phyloP scores from a whole-genome alignment of 176 grass and related monocot genomes.

The Typha latifolia region DNA sequence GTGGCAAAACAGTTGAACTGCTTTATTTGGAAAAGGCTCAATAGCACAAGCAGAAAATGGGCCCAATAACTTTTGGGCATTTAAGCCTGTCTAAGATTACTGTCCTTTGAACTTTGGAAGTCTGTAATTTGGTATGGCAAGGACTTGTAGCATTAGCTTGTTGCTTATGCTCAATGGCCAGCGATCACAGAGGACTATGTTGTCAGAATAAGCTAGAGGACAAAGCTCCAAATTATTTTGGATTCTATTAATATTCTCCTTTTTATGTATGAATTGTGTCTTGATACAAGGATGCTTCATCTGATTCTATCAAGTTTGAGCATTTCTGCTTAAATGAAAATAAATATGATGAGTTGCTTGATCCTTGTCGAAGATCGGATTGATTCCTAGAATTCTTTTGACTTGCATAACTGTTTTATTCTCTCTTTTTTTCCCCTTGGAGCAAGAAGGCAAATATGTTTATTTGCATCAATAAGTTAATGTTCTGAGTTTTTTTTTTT shows the following conservation, averaged over 20 bases:
- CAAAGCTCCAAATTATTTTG: too few species aligned
- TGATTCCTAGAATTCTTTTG: background rate
- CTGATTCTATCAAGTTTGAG: background rate
- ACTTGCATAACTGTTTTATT: background rate
- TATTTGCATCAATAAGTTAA: background rate
- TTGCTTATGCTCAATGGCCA: too few species aligned
- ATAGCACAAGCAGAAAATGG: too few species aligned
- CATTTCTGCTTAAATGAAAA: background rate
- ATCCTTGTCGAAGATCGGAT: background rate
- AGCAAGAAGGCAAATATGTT: background rate
- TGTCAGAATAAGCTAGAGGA: background rate
- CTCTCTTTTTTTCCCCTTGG: background rate
- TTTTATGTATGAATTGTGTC: background rate
- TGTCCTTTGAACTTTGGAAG: too few species aligned
- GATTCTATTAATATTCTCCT: background rate
- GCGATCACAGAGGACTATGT: too few species aligned
- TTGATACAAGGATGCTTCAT: too few species aligned
- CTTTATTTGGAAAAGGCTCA: too few species aligned
- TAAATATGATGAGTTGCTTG: background rate
- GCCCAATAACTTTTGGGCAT: too few species aligned
- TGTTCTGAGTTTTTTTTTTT: constrained; percentile 5
- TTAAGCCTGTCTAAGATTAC: too few species aligned
- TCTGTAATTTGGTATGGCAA: too few species aligned
- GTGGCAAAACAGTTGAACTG: too few species aligned
- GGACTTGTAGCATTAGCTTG: too few species aligned